Conservation (phyloP, 1,139 yeast species). For the Scheffersomyces insectosa region DNA sequence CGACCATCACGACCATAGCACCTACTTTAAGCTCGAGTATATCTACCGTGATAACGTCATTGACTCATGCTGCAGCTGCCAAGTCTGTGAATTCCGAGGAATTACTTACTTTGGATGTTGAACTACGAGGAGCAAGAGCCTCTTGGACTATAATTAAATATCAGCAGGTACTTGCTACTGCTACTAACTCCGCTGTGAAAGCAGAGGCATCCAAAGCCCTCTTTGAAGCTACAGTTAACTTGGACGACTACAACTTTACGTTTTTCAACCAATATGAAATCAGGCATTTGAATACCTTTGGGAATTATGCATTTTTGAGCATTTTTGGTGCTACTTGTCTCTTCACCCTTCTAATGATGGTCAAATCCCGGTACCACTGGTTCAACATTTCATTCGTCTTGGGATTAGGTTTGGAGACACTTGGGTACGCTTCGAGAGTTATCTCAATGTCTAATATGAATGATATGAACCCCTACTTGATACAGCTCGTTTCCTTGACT, state of each 20-base stretch:
- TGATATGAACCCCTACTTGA: constrained; percentile 48
- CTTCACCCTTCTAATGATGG: constrained; percentile 23
- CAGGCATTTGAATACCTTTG: constrained; percentile 23
- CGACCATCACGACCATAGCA: constrained; percentile 16
- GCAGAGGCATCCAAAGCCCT: constrained; percentile 33
- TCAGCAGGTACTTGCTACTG: constrained; percentile 38
- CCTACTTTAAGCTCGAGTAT: constrained; percentile 13
- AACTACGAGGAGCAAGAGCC: constrained; percentile 38
- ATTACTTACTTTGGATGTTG: constrained; percentile 19
- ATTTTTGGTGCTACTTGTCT: constrained; percentile 26
- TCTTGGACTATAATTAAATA: constrained; percentile 34
- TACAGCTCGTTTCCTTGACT: constrained; percentile 71
- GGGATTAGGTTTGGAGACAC: constrained; percentile 63
- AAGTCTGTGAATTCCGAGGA: constrained; percentile 13
- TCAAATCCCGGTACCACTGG: constrained; percentile 69
- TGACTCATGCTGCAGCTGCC: constrained; percentile 9
- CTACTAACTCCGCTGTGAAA: constrained; percentile 28
- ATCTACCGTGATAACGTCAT: constrained; percentile 7
- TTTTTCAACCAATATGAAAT: constrained; percentile 36
- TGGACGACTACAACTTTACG: constrained; percentile 23
- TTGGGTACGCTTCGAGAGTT: constrained; percentile 70
- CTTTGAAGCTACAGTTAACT: constrained; percentile 31
- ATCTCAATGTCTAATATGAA: constrained; percentile 42
- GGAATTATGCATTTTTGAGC: constrained; percentile 32
- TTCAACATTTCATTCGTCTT: constrained; percentile 60